Evolutionary conservation across 2,329 filamentous ascomycete genomes (phyloP), one percentile per base, ranked within the genome.

Genomic region (Rhinocladiella mackenziei): DNA sequence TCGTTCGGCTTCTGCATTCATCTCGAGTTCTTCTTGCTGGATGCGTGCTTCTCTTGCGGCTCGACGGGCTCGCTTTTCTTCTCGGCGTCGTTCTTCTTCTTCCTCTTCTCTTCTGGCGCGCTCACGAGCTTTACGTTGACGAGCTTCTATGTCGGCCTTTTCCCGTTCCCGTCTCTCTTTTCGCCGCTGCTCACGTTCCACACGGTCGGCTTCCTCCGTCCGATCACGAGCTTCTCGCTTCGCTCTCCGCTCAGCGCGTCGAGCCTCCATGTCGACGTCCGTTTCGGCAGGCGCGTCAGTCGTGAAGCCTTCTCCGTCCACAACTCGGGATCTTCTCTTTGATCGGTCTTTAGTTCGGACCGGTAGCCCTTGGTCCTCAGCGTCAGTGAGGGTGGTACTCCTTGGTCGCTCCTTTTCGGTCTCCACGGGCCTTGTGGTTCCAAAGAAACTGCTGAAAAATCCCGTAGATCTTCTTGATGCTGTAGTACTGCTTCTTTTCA

Each of bases 371-470:
- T 45, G 36, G 31, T 56, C 54, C 32, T 58, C 54, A 18, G 35
- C 51, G 40, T 58, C 56, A 4, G 55, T 58, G 22, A 54, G 35
- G 4, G 45, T 51, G 8, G 39, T 35, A 25, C 47, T 52, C 34
- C 53, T 36, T 57, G 51, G 42, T 62, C 61, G 38, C 57, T 56
- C 39, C 23, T 41, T 34, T 6, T 50, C 42, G 10, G 34, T 34
- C 3, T 45, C 51, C 15, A 32, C 38, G 62, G 59, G 31, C 74
- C 70, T 66, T 10, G 82, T 62, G 20, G 78, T 77, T 38, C 79
- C 78, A 53, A 89, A 80, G 4, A 88, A 69, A n/a, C 76, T 74
- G 66, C 79, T 76, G 11, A 81, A 63, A 15, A 77, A 75, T 43
- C 70, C 66, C 42, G 56, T 55, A 39, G 78, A 65, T 58, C 81